A percentile compares a stretch with the other conserved stretches of the same genome.
phyloP scores from a whole-genome alignment of 1,284 basidiomycete genomes.

The Anthracocystis panici-leucophaei region DNA sequence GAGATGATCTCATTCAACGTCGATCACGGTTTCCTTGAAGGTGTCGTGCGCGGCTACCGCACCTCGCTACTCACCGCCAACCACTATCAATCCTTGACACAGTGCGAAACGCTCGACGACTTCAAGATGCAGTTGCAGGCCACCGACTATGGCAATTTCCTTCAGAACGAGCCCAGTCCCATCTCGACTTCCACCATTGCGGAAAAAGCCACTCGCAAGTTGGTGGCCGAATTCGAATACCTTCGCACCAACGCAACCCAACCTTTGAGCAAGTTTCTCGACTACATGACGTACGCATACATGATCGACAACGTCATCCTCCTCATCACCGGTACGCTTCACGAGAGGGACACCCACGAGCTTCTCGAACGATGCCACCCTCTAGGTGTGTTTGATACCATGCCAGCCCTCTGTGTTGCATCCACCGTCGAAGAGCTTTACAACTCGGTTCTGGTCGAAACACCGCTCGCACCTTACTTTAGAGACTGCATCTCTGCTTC shows the following conservation, averaged over 20 bases:
- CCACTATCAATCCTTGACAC: conserved; percentile 93
- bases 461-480: conserved; percentile 97
- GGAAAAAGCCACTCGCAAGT: conserved; percentile 91
- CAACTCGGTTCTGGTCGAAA: conserved; percentile 96
- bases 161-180: conserved; percentile 95
- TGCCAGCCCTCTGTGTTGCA: conserved; percentile 98
- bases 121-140: conserved; percentile 80
- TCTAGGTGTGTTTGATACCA: conserved; percentile 95
- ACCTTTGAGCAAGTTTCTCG: conserved; percentile 90
- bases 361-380: conserved; percentile 96
- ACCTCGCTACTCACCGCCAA: conserved; percentile 86
- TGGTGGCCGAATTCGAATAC: conserved; percentile 98
- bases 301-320: conserved; percentile 99
- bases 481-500: conserved; percentile 92
- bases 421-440: conserved; percentile 99
- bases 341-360: conserved; percentile 97
- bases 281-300: conserved; percentile 99
- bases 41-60: conserved; percentile 93
- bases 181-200: conserved; percentile 94
- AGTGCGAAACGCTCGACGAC: conserved; percentile 96
- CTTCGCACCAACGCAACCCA: conserved; percentile 89
- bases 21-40: conserved; percentile 73
- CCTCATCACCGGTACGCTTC: conserved; percentile 95
- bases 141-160: conserved; percentile 98
- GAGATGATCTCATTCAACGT: conserved; percentile 68